Base-by-base conservation (phyloP, 352 stramenopile genomes). In the Globisporangium heterothallicum region DNA sequence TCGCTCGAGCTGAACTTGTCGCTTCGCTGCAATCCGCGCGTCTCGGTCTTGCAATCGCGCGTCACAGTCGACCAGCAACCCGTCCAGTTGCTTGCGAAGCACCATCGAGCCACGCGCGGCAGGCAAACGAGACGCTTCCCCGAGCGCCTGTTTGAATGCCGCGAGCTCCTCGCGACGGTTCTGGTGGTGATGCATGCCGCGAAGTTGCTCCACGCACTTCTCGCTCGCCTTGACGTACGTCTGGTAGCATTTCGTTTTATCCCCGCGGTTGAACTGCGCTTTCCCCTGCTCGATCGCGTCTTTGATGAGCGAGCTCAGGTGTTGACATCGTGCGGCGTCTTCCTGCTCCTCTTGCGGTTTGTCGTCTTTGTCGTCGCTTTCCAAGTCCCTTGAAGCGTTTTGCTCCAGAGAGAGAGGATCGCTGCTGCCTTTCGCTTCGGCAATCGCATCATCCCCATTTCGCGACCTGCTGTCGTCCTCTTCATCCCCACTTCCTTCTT, bases 181-280 rank as follows among this genome's bases (percentile, higher is more conserved):
- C n/a, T 34, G 49, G n/a, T 35, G 63, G 64, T 56, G n/a, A n/a
- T n/a, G 69, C 59, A 59, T 67, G 43, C 46, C 43, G 21, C 64
- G 63, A 19, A 87, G 64, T 42, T 73, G 58, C 0, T 72, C 59
- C 6, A 81, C 56, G 27, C 62, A 68, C 51, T 69, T 64, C 18
- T 88, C 69, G 9, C 63, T 68, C 27, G 65, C 70, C 22, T 74
- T 72, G 5, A 72, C 58, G 49, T 89, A 88, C 36, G 73, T 75
- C 48, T 83, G 67, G 43, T 78, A 86, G 54, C 82, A 92, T 53
- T 83, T 82, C 14, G 58, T 62, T 51, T 88, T 88, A 58, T 92
- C 79, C 0, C 82, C 82, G 10, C 71, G 70, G 52, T 92, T 92
- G 58, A 85, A 92, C 42, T 83, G 72, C 14, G 63, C 51, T 52